Conservation (phyloP, 176 grass and related monocot genomes). For the Musa troglodytarum region DNA sequence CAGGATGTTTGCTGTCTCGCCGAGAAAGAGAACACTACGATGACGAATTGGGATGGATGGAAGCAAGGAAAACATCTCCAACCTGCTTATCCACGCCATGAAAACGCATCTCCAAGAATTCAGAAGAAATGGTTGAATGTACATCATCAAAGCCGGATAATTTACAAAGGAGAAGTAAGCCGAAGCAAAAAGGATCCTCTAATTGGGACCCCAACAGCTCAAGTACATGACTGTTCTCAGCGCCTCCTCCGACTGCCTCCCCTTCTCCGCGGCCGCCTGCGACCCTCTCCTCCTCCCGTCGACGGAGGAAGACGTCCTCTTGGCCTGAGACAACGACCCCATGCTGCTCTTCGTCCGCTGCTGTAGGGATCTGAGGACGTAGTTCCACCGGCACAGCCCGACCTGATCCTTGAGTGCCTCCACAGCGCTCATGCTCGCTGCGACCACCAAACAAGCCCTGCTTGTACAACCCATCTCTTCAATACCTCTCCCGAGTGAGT, state of each 20-base stretch:
- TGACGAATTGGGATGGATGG: no score
- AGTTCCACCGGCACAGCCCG: conserved; percentile 4
- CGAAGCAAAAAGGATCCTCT: background rate
- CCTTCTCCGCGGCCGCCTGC: background rate
- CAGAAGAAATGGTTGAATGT: background rate
- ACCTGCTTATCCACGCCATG: no score
- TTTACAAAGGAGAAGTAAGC: conserved; percentile 6
- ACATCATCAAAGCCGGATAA: conserved; percentile 7
- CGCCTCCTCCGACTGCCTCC: background rate
- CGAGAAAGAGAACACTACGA: no score
- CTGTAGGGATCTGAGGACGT: conserved; percentile 27
- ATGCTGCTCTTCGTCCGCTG: conserved; percentile 1
- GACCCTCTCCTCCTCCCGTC: no score
- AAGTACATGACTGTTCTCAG: no score
- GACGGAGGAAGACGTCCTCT: no score
- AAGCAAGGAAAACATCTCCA: no score
- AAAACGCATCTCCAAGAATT: no score
- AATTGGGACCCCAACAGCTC: no score
- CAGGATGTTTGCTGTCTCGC: no score
- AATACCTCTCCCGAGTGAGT: background rate
- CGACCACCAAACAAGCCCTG: conserved; percentile 39
- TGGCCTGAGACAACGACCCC: background rate
- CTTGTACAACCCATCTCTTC: conserved; percentile 26
- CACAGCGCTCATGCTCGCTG: conserved; percentile 47
- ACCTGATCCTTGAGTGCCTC: conserved; percentile 34